Base-by-base conservation (phyloP, 257 asterid species). In the Fraxinus anomala region DNA sequence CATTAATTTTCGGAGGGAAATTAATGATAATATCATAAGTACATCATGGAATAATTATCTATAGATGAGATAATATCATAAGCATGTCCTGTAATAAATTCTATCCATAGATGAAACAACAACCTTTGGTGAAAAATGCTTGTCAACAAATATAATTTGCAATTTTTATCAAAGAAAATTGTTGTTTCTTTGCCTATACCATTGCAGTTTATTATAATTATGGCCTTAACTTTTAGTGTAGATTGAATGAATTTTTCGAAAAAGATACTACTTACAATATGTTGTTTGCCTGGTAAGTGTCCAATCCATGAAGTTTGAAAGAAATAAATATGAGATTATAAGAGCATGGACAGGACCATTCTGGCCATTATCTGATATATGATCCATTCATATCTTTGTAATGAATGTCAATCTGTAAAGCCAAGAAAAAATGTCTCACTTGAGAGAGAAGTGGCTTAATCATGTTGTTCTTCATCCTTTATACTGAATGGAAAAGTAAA, bases 401-500 rank as follows among this genome's bases (percentile, higher is more conserved):
- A 19, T 66, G 79, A 47, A 76, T 26, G 49, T 36, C 51, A 67
- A 47, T 24, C 37, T 2, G 69, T 30, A 37, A 73, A 44, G 34
- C 30, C 73, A 26, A 30, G 42, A 31, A 31, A 16, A 73, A 49
- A 40, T 23, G 40, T 26, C 36, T 68, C 34, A 77, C 72, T 76
- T 68, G 26, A 67, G 69, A 73, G 37, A 76, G 76, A 6, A 9
- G 65, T 37, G 16, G 36, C 34, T 33, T 73, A 14, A 56, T 17
- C 73, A 70, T 71, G 34, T 77, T 69, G 51, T 61, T 51, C 71
- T 75, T 63, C 73, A 21, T 76, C 42, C 61, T 44, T 21, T 69
- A 54, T 63, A 37, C 72, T 24, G 77, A 59, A 74, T 28, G 73
- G 34, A 63, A 73, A n/a, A 74, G 74, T 33, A 78, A 74, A 70